Evolutionary conservation across 257 asterid species (phyloP).

Genomic region (Lycium ferocissimum): DNA sequence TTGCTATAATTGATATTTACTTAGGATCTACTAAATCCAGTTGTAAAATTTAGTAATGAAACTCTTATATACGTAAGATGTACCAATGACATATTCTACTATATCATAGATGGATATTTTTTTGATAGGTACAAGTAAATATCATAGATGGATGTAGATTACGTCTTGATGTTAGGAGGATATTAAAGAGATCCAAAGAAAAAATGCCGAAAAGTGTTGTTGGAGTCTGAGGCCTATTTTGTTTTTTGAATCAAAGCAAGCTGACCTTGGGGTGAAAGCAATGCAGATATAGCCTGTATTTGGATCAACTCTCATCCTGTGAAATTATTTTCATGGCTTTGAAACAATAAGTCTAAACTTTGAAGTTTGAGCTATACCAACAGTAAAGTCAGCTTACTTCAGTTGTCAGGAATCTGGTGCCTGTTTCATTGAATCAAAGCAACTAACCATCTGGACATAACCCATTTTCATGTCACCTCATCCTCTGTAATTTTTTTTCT

Average conservation of each 20-base stretch:
- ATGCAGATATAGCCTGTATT: not conserved
- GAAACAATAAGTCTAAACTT: not conserved
- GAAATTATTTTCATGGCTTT: not conserved
- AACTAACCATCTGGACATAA: not conserved
- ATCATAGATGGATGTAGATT: not conserved
- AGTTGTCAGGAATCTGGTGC: not conserved
- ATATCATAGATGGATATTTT: not conserved
- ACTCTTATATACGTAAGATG: not conserved
- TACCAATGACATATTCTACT: not conserved
- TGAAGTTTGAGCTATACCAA: not conserved
- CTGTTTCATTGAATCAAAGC: not conserved
- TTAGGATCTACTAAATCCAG: slow-evolving; percentile 6
- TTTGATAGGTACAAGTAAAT: too few species aligned
- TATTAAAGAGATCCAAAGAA: not conserved
- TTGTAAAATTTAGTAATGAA: not conserved
- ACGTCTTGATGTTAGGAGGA: slow-evolving; percentile 11
- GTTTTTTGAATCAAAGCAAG: not conserved
- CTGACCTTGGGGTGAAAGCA: not conserved
- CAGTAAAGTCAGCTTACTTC: not conserved
- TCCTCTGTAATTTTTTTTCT: not conserved
- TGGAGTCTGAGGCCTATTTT: slow-evolving; percentile 7
- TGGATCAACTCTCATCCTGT: not conserved
- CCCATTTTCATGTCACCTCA: not conserved
- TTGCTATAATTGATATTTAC: not conserved
- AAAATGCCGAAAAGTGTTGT: not conserved